These are phyloP conservation scores for Microcos paniculata DNA, from an alignment of 345 rosid species.

Conservation along the genomic window DNA sequence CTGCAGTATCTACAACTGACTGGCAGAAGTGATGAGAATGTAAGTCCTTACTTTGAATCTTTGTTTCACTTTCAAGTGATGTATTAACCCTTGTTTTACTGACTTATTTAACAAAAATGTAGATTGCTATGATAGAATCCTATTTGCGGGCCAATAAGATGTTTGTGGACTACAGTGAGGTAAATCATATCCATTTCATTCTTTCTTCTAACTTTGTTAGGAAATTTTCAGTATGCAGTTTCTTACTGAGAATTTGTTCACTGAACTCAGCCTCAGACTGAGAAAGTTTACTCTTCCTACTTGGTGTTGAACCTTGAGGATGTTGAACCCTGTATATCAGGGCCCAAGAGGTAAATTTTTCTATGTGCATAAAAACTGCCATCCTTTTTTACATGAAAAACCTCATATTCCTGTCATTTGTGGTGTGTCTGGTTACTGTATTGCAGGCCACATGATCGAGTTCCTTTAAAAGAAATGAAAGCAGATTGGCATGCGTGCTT, in stretches of 20 bases:
- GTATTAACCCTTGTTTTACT: background rate
- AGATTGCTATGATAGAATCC: conserved; percentile 82
- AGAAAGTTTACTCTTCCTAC: conserved; percentile 65
- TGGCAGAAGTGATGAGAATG: conserved; percentile 78
- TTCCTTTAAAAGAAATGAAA: conserved; percentile 84
- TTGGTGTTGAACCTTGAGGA: conserved; percentile 70
- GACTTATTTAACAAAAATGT: conserved; percentile 24
- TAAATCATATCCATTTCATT: conserved; percentile 14
- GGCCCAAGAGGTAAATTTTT: conserved; percentile 67
- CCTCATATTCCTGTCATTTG: background rate
- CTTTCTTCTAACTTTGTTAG: conserved; percentile 12
- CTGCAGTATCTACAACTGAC: conserved; percentile 83
- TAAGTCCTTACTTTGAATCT: conserved; percentile 24
- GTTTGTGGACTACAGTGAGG: conserved; percentile 95
- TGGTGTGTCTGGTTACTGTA: background rate
- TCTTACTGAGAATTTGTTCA: conserved; percentile 14
- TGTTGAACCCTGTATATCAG: conserved; percentile 87
- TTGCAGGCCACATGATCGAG: conserved; percentile 91
- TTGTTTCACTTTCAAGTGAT: background rate
- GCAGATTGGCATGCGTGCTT: conserved; percentile 94
- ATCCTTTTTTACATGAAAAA: background rate
- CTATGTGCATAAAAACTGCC: background rate
- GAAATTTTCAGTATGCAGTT: conserved; percentile 1
- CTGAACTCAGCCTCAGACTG: conserved; percentile 49
- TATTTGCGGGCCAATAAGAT: conserved; percentile 83